Evolutionary conservation across 345 rosid species (phyloP).

Genomic region (Eutrema yunnanense): DNA sequence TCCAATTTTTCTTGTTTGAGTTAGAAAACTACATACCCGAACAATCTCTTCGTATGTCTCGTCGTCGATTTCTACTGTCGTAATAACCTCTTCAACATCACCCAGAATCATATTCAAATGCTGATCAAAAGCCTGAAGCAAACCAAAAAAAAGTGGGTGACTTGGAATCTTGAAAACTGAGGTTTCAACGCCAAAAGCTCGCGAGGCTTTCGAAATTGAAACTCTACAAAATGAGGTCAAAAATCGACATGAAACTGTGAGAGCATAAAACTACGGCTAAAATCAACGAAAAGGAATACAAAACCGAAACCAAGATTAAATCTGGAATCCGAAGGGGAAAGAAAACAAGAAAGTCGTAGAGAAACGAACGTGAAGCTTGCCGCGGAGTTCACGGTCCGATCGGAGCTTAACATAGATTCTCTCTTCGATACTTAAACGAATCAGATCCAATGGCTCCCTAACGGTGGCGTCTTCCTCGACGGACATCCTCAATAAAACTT

Average conservation of each 20-base stretch:
- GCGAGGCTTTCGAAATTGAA: not conserved
- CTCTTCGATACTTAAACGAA: slow-evolving; percentile 90
- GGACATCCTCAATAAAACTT: slow-evolving; percentile 42
- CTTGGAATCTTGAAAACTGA: not conserved
- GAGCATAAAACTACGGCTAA: not conserved
- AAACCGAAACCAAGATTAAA: not conserved
- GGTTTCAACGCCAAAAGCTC: not conserved
- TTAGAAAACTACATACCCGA: slow-evolving; percentile 59
- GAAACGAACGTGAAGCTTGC: slow-evolving; percentile 74
- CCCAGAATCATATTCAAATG: slow-evolving; percentile 99
- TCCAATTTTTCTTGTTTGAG: not conserved
- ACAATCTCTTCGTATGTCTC: slow-evolving; percentile 99
- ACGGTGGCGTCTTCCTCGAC: slow-evolving; percentile 86
- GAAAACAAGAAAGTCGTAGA: not conserved
- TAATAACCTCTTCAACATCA: slow-evolving; percentile 94
- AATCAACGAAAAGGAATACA: not conserved
- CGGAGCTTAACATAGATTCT: slow-evolving; percentile 98
- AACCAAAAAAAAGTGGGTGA: not conserved
- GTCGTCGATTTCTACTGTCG: slow-evolving; percentile 96
- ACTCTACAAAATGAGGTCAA: not conserved
- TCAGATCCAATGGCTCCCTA: slow-evolving; percentile 93
- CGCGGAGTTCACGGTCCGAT: slow-evolving; percentile 96
- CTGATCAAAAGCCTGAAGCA: slow-evolving; percentile 90
- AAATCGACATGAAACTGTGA: not conserved
- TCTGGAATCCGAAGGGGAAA: not conserved